phyloP scores from a whole-genome alignment of 176 grass and related monocot genomes.

The Oropetium thomaeum region DNA sequence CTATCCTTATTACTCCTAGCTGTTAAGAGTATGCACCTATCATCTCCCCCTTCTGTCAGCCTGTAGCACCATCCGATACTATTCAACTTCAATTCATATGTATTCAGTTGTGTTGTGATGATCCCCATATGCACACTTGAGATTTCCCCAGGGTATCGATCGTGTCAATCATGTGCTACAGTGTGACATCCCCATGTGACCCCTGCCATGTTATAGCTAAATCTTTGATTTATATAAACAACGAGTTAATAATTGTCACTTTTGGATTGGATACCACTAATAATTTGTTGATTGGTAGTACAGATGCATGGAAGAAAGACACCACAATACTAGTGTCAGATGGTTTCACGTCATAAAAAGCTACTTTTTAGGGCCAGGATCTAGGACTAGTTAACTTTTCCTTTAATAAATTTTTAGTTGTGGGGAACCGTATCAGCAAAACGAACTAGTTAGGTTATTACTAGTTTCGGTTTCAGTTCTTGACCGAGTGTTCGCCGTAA shows the following conservation, averaged over 20 bases:
- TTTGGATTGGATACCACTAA: neutral
- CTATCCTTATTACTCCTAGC: neutral
- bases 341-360: neutral
- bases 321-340: neutral
- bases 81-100: neutral
- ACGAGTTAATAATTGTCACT: neutral
- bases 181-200: constrained; percentile 41
- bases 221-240: neutral
- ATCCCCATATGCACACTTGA: neutral
- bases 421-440: no score
- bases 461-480: no score
- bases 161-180: constrained; percentile 29
- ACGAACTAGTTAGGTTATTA: no score
- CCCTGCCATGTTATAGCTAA: neutral
- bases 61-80: neutral
- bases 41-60: neutral
- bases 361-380: neutral
- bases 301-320: neutral
- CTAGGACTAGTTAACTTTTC: neutral
- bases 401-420: neutral
- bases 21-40: neutral
- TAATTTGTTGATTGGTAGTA: neutral
- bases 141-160: neutral
- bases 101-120: neutral
- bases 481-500: no score